Percentiles rank a stretch among this genome's conserved stretches.
Evolutionary conservation across 345 rosid genomes (phyloP).

Genomic region (Citrus cavaleriei): DNA sequence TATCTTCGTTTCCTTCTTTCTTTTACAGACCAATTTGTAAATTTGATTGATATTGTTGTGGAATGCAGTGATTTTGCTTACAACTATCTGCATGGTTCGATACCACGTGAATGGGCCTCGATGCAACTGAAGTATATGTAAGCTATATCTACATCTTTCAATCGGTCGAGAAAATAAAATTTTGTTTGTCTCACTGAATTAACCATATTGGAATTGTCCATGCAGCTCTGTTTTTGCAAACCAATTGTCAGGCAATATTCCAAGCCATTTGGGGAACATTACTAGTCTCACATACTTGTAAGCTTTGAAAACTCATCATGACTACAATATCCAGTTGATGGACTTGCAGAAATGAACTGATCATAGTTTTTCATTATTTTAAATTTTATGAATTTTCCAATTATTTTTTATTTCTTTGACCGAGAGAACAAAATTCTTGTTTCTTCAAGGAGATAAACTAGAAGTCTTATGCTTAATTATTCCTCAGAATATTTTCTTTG

Average conservation of each 20-base stretch:
- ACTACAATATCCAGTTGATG: not conserved
- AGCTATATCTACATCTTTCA: constrained; percentile 13
- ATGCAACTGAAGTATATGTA: constrained; percentile 44
- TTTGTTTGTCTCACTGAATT: not conserved
- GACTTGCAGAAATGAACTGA: not conserved
- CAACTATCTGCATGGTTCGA: constrained; percentile 52
- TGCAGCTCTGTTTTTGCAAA: constrained; percentile 40
- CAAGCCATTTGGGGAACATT: constrained; percentile 35
- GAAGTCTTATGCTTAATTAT: not conserved
- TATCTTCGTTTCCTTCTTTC: not conserved
- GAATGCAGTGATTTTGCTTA: constrained; percentile 54
- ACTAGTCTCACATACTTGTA: constrained; percentile 40
- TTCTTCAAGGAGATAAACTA: not conserved
- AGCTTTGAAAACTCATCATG: not conserved
- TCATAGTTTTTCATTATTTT: not conserved
- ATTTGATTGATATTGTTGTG: not conserved
- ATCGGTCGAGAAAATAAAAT: not conserved
- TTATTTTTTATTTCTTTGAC: not conserved
- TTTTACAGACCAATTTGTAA: not conserved
- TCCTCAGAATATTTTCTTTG: not conserved
- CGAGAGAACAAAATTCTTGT: not conserved
- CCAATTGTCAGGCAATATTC: constrained; percentile 42
- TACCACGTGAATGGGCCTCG: constrained; percentile 61
- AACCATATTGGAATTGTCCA: not conserved
- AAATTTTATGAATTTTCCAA: not conserved